These are phyloP conservation scores for Tagetes erecta DNA, from an alignment of 129 eudicot species.

Conservation along the genomic window DNA sequence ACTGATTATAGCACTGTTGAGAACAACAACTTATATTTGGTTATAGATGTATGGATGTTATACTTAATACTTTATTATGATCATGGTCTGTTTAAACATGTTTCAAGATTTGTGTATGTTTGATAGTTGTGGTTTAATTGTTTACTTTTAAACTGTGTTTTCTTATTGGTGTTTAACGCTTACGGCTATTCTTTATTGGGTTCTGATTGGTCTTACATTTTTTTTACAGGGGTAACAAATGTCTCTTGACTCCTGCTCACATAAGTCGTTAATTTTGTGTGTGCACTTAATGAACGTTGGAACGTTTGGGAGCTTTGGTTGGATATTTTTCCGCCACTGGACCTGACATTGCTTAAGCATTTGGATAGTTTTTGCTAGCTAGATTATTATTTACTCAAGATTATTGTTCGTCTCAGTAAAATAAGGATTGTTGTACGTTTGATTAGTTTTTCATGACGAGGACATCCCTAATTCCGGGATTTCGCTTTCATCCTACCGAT, in stretches of 20 bases:
- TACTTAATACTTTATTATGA: no score
- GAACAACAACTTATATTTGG: neutral
- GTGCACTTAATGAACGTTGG: slow-evolving; percentile 65
- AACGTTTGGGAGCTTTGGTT: slow-evolving; percentile 51
- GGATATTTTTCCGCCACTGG: slow-evolving; percentile 71
- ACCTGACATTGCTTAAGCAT: slow-evolving; percentile 47
- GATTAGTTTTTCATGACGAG: slow-evolving; percentile 42
- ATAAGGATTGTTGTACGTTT: slow-evolving; percentile 30
- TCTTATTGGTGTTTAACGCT: no score
- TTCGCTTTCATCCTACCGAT: slow-evolving; percentile 88
- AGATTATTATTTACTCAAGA: slow-evolving; percentile 25
- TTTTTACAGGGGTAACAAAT: slow-evolving; percentile 50
- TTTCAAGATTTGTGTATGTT: no score
- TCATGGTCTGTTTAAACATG: no score
- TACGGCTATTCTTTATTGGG: neutral
- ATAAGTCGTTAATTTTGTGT: slow-evolving; percentile 47
- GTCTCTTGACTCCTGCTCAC: slow-evolving; percentile 67
- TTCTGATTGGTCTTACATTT: neutral
- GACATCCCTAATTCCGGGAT: slow-evolving; percentile 60
- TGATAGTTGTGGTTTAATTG: no score
- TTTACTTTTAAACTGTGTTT: no score
- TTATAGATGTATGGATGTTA: no score
- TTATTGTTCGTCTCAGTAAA: slow-evolving; percentile 2
- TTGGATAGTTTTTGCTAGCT: slow-evolving; percentile 18
- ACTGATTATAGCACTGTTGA: neutral